Base-by-base conservation (phyloP, 805 yeast genomes). In the Metschnikowia cerradonensis region DNA sequence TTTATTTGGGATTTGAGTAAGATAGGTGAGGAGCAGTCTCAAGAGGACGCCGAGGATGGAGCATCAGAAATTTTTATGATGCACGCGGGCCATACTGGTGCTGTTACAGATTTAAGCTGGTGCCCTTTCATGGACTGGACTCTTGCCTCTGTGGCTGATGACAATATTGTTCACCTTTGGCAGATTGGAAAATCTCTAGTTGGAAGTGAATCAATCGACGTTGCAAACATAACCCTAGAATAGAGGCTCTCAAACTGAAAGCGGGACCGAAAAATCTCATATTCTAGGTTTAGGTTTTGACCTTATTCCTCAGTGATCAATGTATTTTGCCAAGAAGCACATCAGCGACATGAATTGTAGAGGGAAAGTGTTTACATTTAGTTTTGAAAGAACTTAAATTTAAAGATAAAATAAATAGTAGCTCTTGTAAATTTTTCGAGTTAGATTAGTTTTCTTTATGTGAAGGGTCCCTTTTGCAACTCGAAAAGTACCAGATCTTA, bases 1-100 rank as follows among this genome's bases (percentile, higher is more conserved):
- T 83, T 88, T 34, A 58, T 90, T 4, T 89, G 96, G 96, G 96
- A 90, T 63, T 71, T 89, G 51, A 71, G 75, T 43, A 83, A 80
- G 58, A 84, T 90, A 35, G 97, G 97, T 3, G 87, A 83, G 55
- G 96, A 89, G 62, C 96, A 88, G 65, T 77, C 77, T 13, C 90
- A 83, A 57, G 96, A 89, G 58, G 96, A 90, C 63, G 87, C 90
- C 31, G 96, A 87, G 56, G 97, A 90, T 61, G 97, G 96, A 37
- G 86, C 86, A 26, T 92, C 96, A 4, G 97, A 90, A 65, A 68
- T 90, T 34, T 73, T 89, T 59, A 86, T 89, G 90, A 86, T 90
- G 84, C 96, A 90, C 64, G 96, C 95, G 36, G 96, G 96, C 19
- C 96, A 90, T 63, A 84, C 90, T 17, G 85, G 89, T 15, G 76